Percentiles rank a stretch among this genome's conserved stretches.
These are phyloP conservation scores for Arabidopsis hybrid DNA, from an alignment of 441 rosid genomes.

Conservation along the genomic window DNA sequence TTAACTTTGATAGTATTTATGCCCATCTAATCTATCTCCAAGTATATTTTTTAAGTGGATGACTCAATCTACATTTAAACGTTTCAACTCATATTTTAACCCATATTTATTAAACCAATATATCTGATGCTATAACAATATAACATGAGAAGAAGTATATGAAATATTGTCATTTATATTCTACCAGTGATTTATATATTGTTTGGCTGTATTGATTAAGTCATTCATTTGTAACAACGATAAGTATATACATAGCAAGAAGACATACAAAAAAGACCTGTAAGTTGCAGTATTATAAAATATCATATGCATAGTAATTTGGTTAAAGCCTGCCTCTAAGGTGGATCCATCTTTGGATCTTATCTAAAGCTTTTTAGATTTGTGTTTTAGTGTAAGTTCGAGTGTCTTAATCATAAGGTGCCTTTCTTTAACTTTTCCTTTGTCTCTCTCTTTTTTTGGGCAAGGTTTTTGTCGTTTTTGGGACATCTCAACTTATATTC, in stretches of 20 bases:
- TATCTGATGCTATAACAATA: background rate
- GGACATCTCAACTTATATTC: slow-evolving; percentile 19
- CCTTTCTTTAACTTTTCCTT: slow-evolving; percentile 32
- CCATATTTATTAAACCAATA: background rate
- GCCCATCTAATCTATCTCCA: background rate
- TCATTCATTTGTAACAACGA: background rate
- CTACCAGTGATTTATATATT: background rate
- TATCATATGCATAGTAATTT: slow-evolving; percentile 31
- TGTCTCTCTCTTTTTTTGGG: slow-evolving; percentile 22
- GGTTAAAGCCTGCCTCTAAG: slow-evolving; percentile 22
- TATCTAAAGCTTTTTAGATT: slow-evolving; percentile 41
- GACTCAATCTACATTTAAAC: background rate
- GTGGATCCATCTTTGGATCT: slow-evolving; percentile 43
- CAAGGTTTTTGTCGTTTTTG: slow-evolving; percentile 29
- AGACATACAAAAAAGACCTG: background rate
- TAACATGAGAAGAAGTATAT: background rate
- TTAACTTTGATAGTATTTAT: background rate
- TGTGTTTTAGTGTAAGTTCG: slow-evolving; percentile 42
- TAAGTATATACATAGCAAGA: background rate
- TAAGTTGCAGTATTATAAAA: slow-evolving; percentile 20
- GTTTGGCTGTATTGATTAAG: background rate
- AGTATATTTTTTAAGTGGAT: background rate
- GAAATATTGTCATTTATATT: background rate
- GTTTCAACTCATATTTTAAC: background rate
- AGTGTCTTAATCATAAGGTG: slow-evolving; percentile 41